Evolutionary conservation across 164 flowering plant species (phyloP).

Genomic region (Kingdonia uniflora): DNA sequence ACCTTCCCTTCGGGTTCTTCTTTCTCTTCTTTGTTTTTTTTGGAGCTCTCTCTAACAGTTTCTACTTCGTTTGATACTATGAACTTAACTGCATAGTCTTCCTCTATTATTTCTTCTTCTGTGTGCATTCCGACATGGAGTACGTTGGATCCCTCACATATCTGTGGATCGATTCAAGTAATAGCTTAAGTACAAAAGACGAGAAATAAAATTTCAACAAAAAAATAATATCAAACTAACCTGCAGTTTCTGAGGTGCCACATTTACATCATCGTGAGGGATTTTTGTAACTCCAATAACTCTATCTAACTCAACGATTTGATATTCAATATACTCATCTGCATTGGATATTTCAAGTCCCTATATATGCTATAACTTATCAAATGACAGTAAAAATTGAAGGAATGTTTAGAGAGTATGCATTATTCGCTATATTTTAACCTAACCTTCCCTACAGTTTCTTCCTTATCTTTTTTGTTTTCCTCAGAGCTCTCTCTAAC

Average conservation of each 20-base stretch:
- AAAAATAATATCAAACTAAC: too few relatives aligned
- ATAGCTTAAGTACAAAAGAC: neutral
- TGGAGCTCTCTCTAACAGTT: neutral
- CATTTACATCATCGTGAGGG: too few relatives aligned
- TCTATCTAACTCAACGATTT: too few relatives aligned
- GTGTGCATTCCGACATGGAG: neutral
- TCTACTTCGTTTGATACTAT: neutral
- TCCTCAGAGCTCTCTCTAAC: constrained; percentile 3
- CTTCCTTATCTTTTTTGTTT: constrained; percentile 1
- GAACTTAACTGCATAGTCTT: neutral
- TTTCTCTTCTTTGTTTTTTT: neutral
- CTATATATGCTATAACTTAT: neutral
- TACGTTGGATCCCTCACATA: neutral
- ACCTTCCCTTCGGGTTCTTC: constrained; percentile 1
- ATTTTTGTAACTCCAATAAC: too few relatives aligned
- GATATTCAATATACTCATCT: too few relatives aligned
- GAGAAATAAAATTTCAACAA: neutral
- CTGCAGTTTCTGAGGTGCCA: too few relatives aligned
- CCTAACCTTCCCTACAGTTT: constrained; percentile 1
- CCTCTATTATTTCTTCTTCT: neutral
- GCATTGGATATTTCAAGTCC: too few relatives aligned
- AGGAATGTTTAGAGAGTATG: neutral
- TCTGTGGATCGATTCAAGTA: neutral
- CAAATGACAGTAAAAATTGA: neutral
- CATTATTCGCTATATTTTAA: too few relatives aligned